Base-by-base conservation (phyloP, 305 asterid genomes). In the Withania somnifera region DNA sequence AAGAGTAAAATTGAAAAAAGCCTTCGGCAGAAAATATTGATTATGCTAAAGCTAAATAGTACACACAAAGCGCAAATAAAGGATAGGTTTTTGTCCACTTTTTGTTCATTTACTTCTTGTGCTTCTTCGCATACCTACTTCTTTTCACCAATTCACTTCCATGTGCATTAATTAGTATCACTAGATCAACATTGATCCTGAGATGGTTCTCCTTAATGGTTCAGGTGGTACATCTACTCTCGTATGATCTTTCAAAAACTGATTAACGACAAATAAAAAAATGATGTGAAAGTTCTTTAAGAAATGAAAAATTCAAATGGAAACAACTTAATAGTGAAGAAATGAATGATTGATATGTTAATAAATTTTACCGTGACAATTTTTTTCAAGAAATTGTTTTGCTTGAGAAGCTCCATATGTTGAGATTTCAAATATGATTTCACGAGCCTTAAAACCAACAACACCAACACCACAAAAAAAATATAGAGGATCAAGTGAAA, bases 151-250 rank as follows among this genome's bases (percentile, higher is more conserved):
- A 47, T 73, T 73, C 57, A 47, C 0, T 73, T 73, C 26, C 42
- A 24, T 4, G 26, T 73, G 57, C 24, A 15, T 1, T 93, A 89
- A 15, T 1, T 93, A 89, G 84, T 89, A 91, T 28, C 15, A 30
- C 9, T 26, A 11, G 28, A 36, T 79, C 30, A 56, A 57, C 7
- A 60, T 36, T 28, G 73, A 58, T 14, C 26, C 76, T 56, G 82
- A 79, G 32, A 79, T 79, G 38, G 76, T 40, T 58, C 76, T 79
- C 58, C 57, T 17, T 45, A 79, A 79, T 7, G 76, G 45, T 79
- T 58, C 40, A 22, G 58, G 20, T 4, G 14, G 82, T 42, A 58
- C n/a, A 79, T 79, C n/a, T 40, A 58, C 42, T 63, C 82, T 79
- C 42, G 15, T 22, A 15, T 26, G 76, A 58, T 38, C 11, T 30